Conservation (phyloP, 2,329 filamentous ascomycete genomes). For the Hymenoscyphus fructigenus region DNA sequence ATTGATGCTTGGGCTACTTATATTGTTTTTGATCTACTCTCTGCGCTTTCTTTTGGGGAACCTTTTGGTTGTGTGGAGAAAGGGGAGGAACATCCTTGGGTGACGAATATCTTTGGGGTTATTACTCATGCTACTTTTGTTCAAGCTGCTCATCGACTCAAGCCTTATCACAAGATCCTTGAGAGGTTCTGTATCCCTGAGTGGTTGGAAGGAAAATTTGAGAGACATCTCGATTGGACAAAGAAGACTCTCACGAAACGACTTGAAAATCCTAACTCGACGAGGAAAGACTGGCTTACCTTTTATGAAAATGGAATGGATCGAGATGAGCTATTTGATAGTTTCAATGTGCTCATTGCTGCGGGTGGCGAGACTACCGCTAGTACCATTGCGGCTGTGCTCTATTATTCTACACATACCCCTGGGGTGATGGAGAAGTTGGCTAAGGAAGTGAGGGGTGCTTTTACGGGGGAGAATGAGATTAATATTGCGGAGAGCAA, state of each 20-base stretch:
- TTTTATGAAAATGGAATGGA: slow-evolving; percentile 6
- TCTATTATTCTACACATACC: slow-evolving; percentile 32
- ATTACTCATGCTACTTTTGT: neutral
- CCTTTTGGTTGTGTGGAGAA: neutral
- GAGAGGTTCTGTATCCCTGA: neutral
- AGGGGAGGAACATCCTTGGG: neutral
- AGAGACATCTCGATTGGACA: neutral
- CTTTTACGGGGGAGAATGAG: slow-evolving; percentile 34
- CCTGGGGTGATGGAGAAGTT: slow-evolving; percentile 37
- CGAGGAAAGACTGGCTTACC: neutral
- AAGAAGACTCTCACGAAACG: neutral
- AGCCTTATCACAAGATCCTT: neutral
- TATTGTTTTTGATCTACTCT: neutral
- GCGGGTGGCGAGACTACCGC: slow-evolving; percentile 23
- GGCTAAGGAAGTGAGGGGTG: slow-evolving; percentile 41
- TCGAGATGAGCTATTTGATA: slow-evolving; percentile 16
- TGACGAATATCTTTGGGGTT: neutral
- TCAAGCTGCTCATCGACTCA: neutral
- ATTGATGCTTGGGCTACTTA: slow-evolving; percentile 2
- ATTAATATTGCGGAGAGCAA: slow-evolving; percentile 6
- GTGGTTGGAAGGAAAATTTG: neutral
- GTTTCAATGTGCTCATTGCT: slow-evolving; percentile 16
- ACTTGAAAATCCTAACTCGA: neutral
- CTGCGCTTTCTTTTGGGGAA: neutral
- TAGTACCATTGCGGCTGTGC: slow-evolving; percentile 19